phyloP scores from a whole-genome alignment of 768 basidiomycete species.

The Phaeotremella skinneri region DNA sequence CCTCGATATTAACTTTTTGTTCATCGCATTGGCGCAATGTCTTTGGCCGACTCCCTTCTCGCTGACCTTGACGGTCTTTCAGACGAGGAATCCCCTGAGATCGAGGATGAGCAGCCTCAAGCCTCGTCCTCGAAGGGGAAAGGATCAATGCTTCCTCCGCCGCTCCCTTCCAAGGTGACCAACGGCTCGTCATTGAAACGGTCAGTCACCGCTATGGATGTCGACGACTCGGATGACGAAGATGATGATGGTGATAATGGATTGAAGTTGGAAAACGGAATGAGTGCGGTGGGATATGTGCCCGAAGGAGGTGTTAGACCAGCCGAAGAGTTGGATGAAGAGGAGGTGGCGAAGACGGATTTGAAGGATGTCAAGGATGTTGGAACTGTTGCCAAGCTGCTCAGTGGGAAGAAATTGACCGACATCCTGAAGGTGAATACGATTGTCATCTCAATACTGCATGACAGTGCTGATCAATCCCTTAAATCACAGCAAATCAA shows the following conservation, averaged over 20 bases:
- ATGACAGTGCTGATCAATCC: too few species aligned
- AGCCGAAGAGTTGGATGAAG: constrained; percentile 91
- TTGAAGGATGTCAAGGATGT: constrained; percentile 81
- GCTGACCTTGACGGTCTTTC: constrained; percentile 87
- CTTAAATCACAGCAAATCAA: constrained; percentile 90
- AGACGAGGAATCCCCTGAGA: constrained; percentile 54
- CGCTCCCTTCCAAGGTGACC: constrained; percentile 28
- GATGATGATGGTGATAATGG: constrained; percentile 55
- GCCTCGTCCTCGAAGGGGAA: constrained; percentile 16
- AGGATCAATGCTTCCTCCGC: constrained; percentile 48
- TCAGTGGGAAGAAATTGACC: constrained; percentile 79
- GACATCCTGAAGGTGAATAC: constrained; percentile 73
- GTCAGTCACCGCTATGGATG: constrained; percentile 53
- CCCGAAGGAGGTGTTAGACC: constrained; percentile 75
- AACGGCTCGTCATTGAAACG: constrained; percentile 18
- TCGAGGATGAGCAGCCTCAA: constrained; percentile 12
- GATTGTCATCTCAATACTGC: not conserved
- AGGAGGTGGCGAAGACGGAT: constrained; percentile 94
- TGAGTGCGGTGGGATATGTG: constrained; percentile 39
- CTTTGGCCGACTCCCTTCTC: constrained; percentile 83
- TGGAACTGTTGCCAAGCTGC: constrained; percentile 78
- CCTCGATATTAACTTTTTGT: constrained; percentile 1
- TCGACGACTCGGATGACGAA: constrained; percentile 53
- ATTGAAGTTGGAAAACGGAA: constrained; percentile 66
- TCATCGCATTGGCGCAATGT: constrained; percentile 39